Evolutionary conservation across 345 rosid genomes (phyloP).

Genomic region (Cardiospermum halicacabum): DNA sequence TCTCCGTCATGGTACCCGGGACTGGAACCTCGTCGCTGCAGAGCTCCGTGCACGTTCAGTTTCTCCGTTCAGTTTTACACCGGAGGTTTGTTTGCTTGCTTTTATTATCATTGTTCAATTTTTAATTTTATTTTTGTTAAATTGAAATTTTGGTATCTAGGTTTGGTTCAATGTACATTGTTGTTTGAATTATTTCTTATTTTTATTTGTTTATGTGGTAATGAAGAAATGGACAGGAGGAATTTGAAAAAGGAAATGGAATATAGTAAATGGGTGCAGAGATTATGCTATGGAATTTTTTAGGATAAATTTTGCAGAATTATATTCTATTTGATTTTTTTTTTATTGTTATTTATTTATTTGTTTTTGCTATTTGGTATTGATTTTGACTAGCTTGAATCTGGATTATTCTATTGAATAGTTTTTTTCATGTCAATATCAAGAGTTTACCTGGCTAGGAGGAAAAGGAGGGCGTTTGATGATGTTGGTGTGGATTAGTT

Average conservation of each 20-base stretch:
- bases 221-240: background rate
- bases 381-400: conserved; percentile 22
- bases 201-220: background rate
- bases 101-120: background rate
- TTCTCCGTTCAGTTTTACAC: conserved; percentile 46
- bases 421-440: conserved; percentile 2
- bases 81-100: conserved; percentile 51
- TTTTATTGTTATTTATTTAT: background rate
- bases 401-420: conserved; percentile 7
- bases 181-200: background rate
- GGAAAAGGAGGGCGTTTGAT: conserved; percentile 10
- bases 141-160: background rate
- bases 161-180: background rate
- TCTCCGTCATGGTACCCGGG: conserved; percentile 76
- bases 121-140: background rate
- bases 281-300: conserved; percentile 3
- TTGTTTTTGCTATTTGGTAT: background rate
- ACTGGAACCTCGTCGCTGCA: conserved; percentile 68
- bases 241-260: background rate
- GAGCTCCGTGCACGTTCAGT: conserved; percentile 72
- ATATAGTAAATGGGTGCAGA: background rate
- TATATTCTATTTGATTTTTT: background rate
- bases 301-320: background rate
- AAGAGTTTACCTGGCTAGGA: conserved; percentile 5
- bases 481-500: conserved; percentile 10